These are phyloP conservation scores for Botryotinia calthae DNA, from an alignment of 2,329 filamentous ascomycete genomes.

Conservation along the genomic window DNA sequence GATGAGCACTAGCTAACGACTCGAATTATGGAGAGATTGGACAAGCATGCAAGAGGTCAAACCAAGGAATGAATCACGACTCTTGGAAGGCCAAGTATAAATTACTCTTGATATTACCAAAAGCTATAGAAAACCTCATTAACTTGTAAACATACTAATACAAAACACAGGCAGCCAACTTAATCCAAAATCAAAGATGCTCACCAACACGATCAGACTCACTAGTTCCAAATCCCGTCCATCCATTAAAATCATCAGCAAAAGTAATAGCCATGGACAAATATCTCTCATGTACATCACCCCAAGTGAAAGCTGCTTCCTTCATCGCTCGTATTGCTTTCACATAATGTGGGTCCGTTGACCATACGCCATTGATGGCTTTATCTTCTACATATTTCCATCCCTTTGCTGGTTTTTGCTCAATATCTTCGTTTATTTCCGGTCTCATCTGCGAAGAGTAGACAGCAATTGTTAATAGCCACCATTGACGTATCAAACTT, in stretches of 20 bases:
- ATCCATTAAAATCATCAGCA: slow-evolving; percentile 69
- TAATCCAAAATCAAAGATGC: neutral
- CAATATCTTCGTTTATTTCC: slow-evolving; percentile 64
- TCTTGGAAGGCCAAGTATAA: too few species aligned
- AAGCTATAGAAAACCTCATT: neutral
- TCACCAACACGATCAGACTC: neutral
- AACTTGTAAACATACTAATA: neutral
- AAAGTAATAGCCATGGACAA: slow-evolving; percentile 69
- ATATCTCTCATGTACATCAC: slow-evolving; percentile 64
- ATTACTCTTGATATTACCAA: too few species aligned
- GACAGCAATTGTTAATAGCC: slow-evolving; percentile 74
- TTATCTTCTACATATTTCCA: slow-evolving; percentile 77
- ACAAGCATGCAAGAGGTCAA: neutral
- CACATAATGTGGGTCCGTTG: slow-evolving; percentile 78
- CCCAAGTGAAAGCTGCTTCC: slow-evolving; percentile 73
- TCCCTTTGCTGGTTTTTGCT: slow-evolving; percentile 50
- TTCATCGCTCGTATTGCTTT: slow-evolving; percentile 76
- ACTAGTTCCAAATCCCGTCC: slow-evolving; percentile 44
- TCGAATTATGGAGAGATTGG: too few species aligned
- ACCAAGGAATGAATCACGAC: too few species aligned
- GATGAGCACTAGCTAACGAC: too few species aligned
- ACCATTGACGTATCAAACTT: slow-evolving; percentile 79
- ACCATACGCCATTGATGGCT: slow-evolving; percentile 65
- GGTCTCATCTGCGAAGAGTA: slow-evolving; percentile 78
- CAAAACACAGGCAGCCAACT: neutral